Base-by-base conservation (phyloP, 2,329 filamentous ascomycete genomes). In the Cercospora zeina region DNA sequence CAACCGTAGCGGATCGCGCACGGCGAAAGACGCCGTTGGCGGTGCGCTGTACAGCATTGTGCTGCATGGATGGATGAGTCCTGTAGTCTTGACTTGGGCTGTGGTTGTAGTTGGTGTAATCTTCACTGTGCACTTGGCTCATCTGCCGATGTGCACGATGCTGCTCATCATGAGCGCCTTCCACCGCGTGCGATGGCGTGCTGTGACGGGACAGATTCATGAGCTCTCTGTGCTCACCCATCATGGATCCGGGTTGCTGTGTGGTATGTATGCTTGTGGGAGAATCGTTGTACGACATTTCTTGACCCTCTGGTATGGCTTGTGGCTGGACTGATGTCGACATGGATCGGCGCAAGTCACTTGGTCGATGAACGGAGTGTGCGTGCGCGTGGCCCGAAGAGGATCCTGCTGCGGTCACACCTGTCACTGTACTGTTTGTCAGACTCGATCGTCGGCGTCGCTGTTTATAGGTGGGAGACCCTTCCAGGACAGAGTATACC, bases 381-480 rank as follows among this genome's bases (percentile, higher is more conserved):
- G 71, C 64, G 37, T 79, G 74, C 51, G 82, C 79, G 30, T 58
- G 55, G 16, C 31, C 47, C 45, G 55, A 19, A 10, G 76, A 74
- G 61, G 80, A 82, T 60, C 82, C 81, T 27, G 77, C 75, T 34
- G 79, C 65, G 31, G 66, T 69, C 53, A 70, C 79, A 34, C 81
- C 77, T 21, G 83, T 81, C n/a, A 88, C 85, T 54, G 88, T 85
- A 64, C 55, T 89, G 68, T 89, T 89, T 24, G 93, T 92, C 66
- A 97, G 91, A 45, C 93, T 97, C 36, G 95, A 97, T 66, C 95
- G 89, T 69, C 95, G 87, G 76, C 95, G 86, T 71, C 95, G 87
- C 82, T 97, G 95, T 85, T 99, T 99, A 81, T 99, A 99, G 37
- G 95, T 97, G 11, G 95, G 95, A 30, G 95, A 99, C 54, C 95